A percentile compares a stretch with the other conserved stretches of the same genome.
phyloP scores from a whole-genome alignment of 2,329 filamentous ascomycete species.

The Pseudocercospora fijiensis region DNA sequence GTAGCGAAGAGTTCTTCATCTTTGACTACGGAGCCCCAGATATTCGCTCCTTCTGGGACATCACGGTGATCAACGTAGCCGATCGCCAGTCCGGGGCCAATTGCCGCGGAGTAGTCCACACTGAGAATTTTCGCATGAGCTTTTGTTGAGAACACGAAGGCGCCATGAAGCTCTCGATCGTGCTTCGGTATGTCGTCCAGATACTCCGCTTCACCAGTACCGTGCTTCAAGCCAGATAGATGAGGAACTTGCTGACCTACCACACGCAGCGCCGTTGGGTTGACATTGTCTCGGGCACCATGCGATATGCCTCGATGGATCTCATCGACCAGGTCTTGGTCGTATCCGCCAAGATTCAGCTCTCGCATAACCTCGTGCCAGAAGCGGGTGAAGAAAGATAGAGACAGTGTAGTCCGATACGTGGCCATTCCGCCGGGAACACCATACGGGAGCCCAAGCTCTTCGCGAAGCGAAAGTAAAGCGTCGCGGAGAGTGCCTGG shows the following conservation, averaged over 20 bases:
- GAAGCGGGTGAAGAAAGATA: neutral
- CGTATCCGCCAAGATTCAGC: neutral
- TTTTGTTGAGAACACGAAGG: neutral
- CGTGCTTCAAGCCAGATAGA: conserved; percentile 71
- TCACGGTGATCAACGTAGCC: neutral
- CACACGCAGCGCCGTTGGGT: conserved; percentile 85
- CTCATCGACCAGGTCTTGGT: neutral
- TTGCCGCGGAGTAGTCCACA: neutral
- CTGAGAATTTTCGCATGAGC: neutral
- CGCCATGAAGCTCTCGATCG: neutral
- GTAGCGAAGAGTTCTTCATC: neutral
- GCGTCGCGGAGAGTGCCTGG: neutral
- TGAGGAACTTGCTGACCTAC: conserved; percentile 72
- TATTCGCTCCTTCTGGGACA: neutral
- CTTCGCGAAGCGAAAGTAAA: neutral
- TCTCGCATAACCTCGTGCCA: neutral
- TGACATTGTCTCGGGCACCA: conserved; percentile 93
- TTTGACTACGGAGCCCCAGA: neutral
- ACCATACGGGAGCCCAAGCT: neutral
- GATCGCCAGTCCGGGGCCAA: neutral
- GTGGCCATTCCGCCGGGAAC: neutral
- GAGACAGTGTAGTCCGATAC: neutral
- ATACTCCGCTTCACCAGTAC: neutral
- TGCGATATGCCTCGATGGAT: conserved; percentile 74
- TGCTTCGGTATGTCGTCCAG: neutral